Evolutionary conservation across 2,329 filamentous ascomycete species (phyloP).

Genomic region (Pseudogymnoascus sp.): DNA sequence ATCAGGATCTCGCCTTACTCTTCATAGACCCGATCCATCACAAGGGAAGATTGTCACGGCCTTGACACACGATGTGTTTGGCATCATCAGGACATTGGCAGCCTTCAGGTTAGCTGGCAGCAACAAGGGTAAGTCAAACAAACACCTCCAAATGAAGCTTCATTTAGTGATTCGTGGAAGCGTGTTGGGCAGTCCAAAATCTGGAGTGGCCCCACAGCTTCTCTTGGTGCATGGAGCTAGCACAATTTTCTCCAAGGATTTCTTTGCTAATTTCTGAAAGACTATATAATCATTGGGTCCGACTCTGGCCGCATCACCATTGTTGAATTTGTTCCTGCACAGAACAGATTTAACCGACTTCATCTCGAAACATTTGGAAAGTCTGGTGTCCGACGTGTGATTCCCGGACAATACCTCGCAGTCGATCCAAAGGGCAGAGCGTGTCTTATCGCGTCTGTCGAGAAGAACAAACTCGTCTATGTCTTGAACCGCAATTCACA

Average conservation of each 20-base stretch:
- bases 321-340: slow-evolving; percentile 78
- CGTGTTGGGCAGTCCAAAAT: slow-evolving; percentile 43
- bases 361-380: slow-evolving; percentile 98
- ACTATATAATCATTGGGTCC: slow-evolving; percentile 91
- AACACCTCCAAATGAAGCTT: slow-evolving; percentile 37
- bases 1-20: slow-evolving; percentile 79
- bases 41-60: slow-evolving; percentile 81
- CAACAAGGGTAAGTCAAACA: slow-evolving; percentile 74
- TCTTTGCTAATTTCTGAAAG: slow-evolving; percentile 39
- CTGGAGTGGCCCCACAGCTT: slow-evolving; percentile 12
- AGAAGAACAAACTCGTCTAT: slow-evolving; percentile 99
- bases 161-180: slow-evolving; percentile 65
- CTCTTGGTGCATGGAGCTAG: slow-evolving; percentile 2
- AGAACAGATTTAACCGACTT: slow-evolving; percentile 80
- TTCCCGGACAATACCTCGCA: slow-evolving; percentile 92
- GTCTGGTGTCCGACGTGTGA: slow-evolving; percentile 84
- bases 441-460: slow-evolving; percentile 84
- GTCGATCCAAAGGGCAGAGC: slow-evolving; percentile 94
- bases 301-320: slow-evolving; percentile 95
- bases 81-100: slow-evolving; percentile 83
- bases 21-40: slow-evolving; percentile 77
- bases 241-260: slow-evolving; percentile 2
- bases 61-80: slow-evolving; percentile 89
- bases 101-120: slow-evolving; percentile 89
- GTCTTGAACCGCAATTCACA: slow-evolving; percentile 93